These are phyloP conservation scores for Gnaphalium uliginosum DNA, from an alignment of 129 eudicot genomes.

Conservation along the genomic window DNA sequence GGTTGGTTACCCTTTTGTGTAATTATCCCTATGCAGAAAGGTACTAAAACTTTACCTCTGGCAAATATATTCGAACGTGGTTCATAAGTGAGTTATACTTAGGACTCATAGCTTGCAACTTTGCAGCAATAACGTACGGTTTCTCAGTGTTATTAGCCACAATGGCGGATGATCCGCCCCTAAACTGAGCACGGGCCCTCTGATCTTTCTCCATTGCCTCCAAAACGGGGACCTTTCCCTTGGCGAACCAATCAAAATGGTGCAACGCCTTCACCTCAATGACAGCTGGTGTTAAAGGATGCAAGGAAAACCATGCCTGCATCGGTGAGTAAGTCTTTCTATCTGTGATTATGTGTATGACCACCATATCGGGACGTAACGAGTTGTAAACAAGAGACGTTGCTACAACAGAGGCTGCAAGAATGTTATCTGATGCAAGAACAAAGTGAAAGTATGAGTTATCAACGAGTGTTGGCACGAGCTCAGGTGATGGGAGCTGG, in stretches of 20 bases:
- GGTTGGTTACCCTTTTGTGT: conserved; percentile 11
- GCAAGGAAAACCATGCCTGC: conserved; percentile 98
- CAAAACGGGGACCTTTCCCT: conserved; percentile 87
- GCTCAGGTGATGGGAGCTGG: conserved; percentile 84
- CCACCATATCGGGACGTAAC: conserved; percentile 67
- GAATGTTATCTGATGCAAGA: conserved; percentile 89
- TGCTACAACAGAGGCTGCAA: conserved; percentile 96
- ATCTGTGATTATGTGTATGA: conserved; percentile 81
- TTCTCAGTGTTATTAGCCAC: conserved; percentile 78
- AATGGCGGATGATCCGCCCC: conserved; percentile 87
- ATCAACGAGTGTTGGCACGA: conserved; percentile 79
- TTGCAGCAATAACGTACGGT: conserved; percentile 80
- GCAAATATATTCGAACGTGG: conserved; percentile 80
- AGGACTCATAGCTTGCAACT: conserved; percentile 84
- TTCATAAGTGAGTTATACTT: conserved; percentile 87
- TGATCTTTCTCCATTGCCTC: conserved; percentile 98
- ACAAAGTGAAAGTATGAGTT: conserved; percentile 82
- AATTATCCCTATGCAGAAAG: conserved; percentile 6
- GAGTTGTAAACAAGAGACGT: conserved; percentile 75
- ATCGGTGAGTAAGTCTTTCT: conserved; percentile 79
- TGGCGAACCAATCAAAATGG: conserved; percentile 94
- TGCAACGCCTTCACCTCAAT: conserved; percentile 84
- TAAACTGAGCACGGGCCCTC: conserved; percentile 68
- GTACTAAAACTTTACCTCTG: conserved; percentile 62
- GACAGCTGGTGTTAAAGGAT: conserved; percentile 75